These are phyloP conservation scores for Straminergon stramineum DNA, from an alignment of 225 moss, liverwort and hornwort genomes.

Conservation along the genomic window DNA sequence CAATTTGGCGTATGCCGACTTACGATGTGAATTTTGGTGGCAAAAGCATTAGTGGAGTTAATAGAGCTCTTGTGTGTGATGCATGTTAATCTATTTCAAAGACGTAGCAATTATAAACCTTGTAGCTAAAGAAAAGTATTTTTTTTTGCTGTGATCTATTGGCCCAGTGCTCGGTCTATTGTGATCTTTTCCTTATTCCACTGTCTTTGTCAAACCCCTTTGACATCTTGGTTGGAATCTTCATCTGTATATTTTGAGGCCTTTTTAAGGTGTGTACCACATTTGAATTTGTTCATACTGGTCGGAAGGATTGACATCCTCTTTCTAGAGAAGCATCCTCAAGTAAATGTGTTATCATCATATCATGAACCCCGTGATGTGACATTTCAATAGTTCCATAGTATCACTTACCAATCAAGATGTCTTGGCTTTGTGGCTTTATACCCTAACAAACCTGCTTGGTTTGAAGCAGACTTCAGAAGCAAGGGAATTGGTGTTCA, in stretches of 20 bases:
- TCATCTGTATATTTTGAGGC: neutral
- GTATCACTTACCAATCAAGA: neutral
- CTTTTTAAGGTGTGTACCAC: neutral
- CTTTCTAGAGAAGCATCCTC: neutral
- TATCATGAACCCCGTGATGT: neutral
- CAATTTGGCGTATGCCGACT: neutral
- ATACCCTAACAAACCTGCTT: neutral
- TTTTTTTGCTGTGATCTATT: neutral
- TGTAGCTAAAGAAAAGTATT: neutral
- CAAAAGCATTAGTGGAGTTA: neutral
- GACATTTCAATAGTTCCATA: neutral
- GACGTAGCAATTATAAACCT: neutral
- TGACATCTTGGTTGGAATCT: neutral
- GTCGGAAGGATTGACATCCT: neutral
- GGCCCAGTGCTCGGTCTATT: neutral
- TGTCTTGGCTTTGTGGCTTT: neutral
- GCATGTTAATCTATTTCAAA: neutral
- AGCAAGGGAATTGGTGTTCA: conserved; percentile 80
- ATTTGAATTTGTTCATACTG: neutral
- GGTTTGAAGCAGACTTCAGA: conserved; percentile 65
- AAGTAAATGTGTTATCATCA: neutral
- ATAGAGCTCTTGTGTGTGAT: neutral
- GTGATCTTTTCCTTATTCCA: neutral
- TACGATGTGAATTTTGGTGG: neutral
- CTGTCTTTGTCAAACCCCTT: neutral